Percentiles rank a stretch among this genome's conserved stretches.
Evolutionary conservation across 441 rosid genomes (phyloP).

Genomic region (Theobroma grandiflorum): DNA sequence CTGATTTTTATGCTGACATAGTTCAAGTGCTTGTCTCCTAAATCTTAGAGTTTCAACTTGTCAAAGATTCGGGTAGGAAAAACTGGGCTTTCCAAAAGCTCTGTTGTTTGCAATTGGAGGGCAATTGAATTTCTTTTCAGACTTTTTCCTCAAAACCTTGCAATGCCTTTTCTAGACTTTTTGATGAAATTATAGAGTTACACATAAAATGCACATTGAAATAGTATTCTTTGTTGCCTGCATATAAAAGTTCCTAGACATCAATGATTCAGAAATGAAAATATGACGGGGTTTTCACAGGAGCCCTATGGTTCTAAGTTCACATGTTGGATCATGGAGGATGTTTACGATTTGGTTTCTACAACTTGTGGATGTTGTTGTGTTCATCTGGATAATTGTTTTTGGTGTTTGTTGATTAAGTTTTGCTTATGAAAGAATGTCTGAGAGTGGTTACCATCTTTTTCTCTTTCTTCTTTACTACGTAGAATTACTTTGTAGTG

Average conservation of each 20-base stretch:
- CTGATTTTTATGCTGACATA: background rate
- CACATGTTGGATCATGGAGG: background rate
- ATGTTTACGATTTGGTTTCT: conserved; percentile 8
- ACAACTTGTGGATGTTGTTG: conserved; percentile 13
- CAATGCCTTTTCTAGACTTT: background rate
- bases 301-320: background rate
- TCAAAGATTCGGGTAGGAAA: background rate
- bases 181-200: conserved; percentile 10
- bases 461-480: background rate
- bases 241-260: background rate
- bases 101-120: background rate
- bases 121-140: background rate
- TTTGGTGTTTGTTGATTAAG: background rate
- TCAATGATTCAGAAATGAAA: conserved; percentile 12
- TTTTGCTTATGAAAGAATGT: background rate
- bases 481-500: background rate
- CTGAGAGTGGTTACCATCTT: background rate
- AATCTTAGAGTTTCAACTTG: background rate
- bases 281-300: background rate
- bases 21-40: background rate
- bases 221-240: background rate
- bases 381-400: background rate
- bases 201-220: background rate
- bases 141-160: background rate
- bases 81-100: background rate